Evolutionary conservation across 495 filamentous ascomycete genomes (phyloP).

Genomic region (Penicillium turbatum): DNA sequence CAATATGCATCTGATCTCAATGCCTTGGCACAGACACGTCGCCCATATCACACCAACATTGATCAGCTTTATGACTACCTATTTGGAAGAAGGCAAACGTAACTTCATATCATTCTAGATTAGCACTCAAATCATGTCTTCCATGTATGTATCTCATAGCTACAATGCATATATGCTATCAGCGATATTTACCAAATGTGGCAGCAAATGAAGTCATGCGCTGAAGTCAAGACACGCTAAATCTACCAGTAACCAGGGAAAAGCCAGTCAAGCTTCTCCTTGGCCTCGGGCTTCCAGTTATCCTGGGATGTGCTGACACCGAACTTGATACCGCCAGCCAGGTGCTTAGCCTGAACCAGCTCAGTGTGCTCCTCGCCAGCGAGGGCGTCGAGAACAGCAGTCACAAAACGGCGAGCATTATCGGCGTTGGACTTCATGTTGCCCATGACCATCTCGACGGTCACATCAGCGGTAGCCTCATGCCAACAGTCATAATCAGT

Average conservation of each 20-base stretch:
- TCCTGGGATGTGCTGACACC: slow-evolving; percentile 61
- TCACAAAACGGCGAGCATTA: slow-evolving; percentile 82
- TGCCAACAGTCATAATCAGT: slow-evolving; percentile 99
- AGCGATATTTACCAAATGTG: background rate
- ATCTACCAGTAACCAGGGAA: slow-evolving; percentile 56
- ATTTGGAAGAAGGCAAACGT: background rate
- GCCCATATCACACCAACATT: too few species aligned
- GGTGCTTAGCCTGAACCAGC: slow-evolving; percentile 69
- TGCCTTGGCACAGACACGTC: too few species aligned
- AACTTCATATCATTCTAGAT: background rate
- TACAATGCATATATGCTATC: slow-evolving; percentile 5
- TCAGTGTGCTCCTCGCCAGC: slow-evolving; percentile 67
- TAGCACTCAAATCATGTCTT: background rate
- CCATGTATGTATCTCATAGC: slow-evolving; percentile 2
- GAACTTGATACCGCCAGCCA: slow-evolving; percentile 55
- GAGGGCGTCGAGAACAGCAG: slow-evolving; percentile 81
- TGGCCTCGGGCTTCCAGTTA: slow-evolving; percentile 57
- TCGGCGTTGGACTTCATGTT: slow-evolving; percentile 89
- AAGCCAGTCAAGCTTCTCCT: slow-evolving; percentile 69
- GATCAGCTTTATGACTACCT: too few species aligned
- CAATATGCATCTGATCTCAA: too few species aligned
- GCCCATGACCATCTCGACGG: slow-evolving; percentile 94
- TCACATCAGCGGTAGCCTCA: slow-evolving; percentile 66
- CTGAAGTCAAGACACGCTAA: background rate
- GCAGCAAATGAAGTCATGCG: background rate